Evolutionary conservation across 371 early-diverging fungal genomes (phyloP), one percentile per base, ranked within the genome.

Genomic region (Lichtheimia hyalospora): DNA sequence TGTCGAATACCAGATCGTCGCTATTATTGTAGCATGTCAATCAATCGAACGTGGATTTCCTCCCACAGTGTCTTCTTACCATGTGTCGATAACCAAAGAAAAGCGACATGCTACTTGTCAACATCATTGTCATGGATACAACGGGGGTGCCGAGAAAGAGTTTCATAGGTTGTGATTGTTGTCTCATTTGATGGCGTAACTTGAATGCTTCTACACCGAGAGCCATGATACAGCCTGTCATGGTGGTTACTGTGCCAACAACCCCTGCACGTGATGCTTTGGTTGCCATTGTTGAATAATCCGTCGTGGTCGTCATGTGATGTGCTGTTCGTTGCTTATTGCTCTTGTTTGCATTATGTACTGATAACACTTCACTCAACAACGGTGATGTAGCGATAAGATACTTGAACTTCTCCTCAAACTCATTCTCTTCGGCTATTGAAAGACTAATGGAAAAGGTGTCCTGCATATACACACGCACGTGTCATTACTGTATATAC

Each of bases 391-490:
- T 85, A 27, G 81, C 84, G 49, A 88, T 77, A 16, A 86, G 63
- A 62, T 86, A 86, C 55, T 84, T 85, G 69, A 88, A 85, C 14
- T 83, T 82, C 42, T 88, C 88, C 61, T 86, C 85, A 65, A 87
- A 87, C 16, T 81, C 83, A 34, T 70, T 68, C 68, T 86, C 84
- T 64, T 86, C 86, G 12, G 71, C 60, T 27, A 76, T 63, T 3
- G 84, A 73, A 4, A 84, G 54, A 20, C 71, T 68, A 6, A 69
- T 64, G 10, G 75, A 70, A 50, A 74, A 78, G 0, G 71, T 63
- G 28, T 73, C 78, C 78, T 78, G 54, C 4, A 23, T 5, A 18
- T 24, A 39, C 12, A 49, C 21, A 8, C 20, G 39, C 15, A 34
- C 44, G 53, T 4, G 21, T 41, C 18, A 57, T 13, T 52, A 14